These are phyloP conservation scores for Phytophthora crassamura DNA, from an alignment of 352 stramenopile species.

Conservation along the genomic window DNA sequence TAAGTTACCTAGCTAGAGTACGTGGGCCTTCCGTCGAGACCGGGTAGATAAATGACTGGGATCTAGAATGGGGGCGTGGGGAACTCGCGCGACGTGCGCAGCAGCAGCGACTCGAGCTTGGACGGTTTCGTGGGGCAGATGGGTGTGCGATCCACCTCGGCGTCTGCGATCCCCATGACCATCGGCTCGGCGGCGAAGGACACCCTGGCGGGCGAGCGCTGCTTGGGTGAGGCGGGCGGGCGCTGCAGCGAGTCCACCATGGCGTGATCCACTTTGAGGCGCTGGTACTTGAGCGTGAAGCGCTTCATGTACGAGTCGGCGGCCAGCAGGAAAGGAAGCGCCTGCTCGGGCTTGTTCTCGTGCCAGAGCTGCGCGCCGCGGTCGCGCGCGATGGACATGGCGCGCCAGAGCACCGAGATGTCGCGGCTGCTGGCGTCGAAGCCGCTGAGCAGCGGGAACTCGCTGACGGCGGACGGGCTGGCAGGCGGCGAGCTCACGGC, in stretches of 20 bases:
- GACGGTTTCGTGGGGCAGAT: slow-evolving; percentile 80
- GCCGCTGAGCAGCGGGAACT: slow-evolving; percentile 72
- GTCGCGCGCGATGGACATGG: slow-evolving; percentile 81
- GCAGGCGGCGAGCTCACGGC: slow-evolving; percentile 35
- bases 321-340: slow-evolving; percentile 77
- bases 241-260: slow-evolving; percentile 77
- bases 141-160: slow-evolving; percentile 75
- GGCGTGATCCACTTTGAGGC: slow-evolving; percentile 84
- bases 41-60: slow-evolving; percentile 22
- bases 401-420: slow-evolving; percentile 82
- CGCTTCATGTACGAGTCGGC: slow-evolving; percentile 91
- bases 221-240: slow-evolving; percentile 24
- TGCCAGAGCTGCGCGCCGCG: slow-evolving; percentile 86
- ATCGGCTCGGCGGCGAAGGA: slow-evolving; percentile 69
- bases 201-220: slow-evolving; percentile 51
- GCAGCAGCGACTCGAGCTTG: slow-evolving; percentile 83
- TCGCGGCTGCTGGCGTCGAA: slow-evolving; percentile 74
- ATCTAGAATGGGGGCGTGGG: slow-evolving; percentile 75
- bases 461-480: slow-evolving; percentile 49
- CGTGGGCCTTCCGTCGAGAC: slow-evolving; percentile 36
- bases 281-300: slow-evolving; percentile 89
- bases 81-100: slow-evolving; percentile 87
- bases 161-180: slow-evolving; percentile 77
- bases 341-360: slow-evolving; percentile 87
- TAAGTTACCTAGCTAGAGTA: slow-evolving; percentile 46